Conservation (phyloP, 768 basidiomycete genomes). For the Calocera viscosa region DNA sequence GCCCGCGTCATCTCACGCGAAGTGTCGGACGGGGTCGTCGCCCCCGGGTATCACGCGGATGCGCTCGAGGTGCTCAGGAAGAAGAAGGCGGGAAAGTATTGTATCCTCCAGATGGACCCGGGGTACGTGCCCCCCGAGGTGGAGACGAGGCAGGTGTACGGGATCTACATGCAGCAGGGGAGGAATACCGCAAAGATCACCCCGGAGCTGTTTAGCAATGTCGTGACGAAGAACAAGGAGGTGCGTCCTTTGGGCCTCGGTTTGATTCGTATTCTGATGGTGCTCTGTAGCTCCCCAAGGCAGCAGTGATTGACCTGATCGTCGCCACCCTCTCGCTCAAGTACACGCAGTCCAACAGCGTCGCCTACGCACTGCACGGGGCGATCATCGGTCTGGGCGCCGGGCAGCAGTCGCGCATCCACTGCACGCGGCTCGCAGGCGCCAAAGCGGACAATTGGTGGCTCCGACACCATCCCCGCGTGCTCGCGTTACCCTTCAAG, state of each 20-base stretch:
- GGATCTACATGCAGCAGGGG: constrained; percentile 76
- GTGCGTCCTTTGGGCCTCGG: constrained; percentile 32
- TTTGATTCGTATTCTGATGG: background rate
- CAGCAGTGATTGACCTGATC: constrained; percentile 79
- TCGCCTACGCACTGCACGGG: constrained; percentile 86
- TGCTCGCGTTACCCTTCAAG: constrained; percentile 87
- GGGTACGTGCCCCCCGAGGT: constrained; percentile 60
- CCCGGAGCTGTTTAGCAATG: constrained; percentile 62
- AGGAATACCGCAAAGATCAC: constrained; percentile 86
- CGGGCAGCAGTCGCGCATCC: constrained; percentile 96
- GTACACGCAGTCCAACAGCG: constrained; percentile 98
- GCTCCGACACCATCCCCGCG: constrained; percentile 92
- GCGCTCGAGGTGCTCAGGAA: constrained; percentile 83
- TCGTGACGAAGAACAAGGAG: constrained; percentile 80
- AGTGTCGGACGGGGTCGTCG: constrained; percentile 96
- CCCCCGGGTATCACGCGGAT: constrained; percentile 78
- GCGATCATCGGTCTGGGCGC: constrained; percentile 92
- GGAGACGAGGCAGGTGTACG: constrained; percentile 94
- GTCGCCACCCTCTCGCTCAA: constrained; percentile 94
- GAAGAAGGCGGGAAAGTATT: constrained; percentile 99
- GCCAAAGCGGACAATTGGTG: constrained; percentile 99
- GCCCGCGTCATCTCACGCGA: constrained; percentile 97
- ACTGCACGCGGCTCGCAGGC: constrained; percentile 96
- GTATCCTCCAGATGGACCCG: constrained; percentile 92
- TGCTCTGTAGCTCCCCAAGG: constrained; percentile 47